Evolutionary conservation across 2,329 filamentous ascomycete genomes (phyloP), one percentile per base, ranked within the genome.

Genomic region (Calonectria pauciramosa): DNA sequence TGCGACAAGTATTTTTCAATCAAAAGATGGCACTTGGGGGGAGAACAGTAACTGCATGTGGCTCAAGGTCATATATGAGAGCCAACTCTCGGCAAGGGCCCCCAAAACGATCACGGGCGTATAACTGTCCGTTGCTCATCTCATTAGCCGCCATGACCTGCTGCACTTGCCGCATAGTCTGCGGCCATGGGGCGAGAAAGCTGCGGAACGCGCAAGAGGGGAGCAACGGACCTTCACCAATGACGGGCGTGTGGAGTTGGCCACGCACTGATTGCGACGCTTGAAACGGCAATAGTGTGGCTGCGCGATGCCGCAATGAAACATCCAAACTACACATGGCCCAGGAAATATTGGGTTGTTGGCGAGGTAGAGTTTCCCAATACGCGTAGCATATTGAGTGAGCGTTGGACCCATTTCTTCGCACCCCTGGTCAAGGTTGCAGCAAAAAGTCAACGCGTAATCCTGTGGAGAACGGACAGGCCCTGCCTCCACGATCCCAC

Each of bases 371-470:
- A 28, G 3, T n/a, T 32, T 34, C 20, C 28, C 28, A 63, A 63
- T 63, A 63, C 56, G 36, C 56, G 56, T 63, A 63, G 23, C 14
- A 63, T 41, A 63, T 41, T 41, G 56, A 63, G 32, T 18, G 2
- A n/a, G n/a, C n/a, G 30, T 32, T n/a, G 9, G 14, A 30, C 36
- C 34, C 34, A 10, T 36, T 38, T 38, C 23, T 30, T 4, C 13
- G 14, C 16, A 41, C 13, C 56, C 56, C 9, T 8, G 14, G 34
- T 7, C 16, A 41, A 41, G 38, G 56, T 63, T 63, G 38, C 56
- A 63, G 10, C 38, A n/a, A 28, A 16, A 38, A 34, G 68, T 20
- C 68, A 70, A 70, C 59, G 68, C 68, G 68, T 70, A 59, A 70
- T n/a, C 59, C 10, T 18, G 68, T 70, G 68, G 59, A 41, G 44